These are phyloP conservation scores for Talaromyces stipitatus DNA, from an alignment of 495 filamentous ascomycete genomes.

Conservation along the genomic window DNA sequence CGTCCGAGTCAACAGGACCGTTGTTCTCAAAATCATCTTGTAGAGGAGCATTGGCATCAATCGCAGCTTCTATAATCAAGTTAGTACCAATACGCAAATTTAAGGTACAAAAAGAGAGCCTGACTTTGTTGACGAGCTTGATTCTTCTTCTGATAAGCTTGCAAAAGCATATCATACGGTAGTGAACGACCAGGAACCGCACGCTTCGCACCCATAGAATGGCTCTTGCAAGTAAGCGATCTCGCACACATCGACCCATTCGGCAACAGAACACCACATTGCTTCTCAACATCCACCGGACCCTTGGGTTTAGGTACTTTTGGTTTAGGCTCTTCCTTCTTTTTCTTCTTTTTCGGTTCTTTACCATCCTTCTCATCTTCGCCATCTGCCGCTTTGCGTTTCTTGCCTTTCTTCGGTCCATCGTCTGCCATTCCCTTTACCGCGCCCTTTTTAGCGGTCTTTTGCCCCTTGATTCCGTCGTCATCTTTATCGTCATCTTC, in stretches of 20 bases:
- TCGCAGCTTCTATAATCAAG: constrained; percentile 63
- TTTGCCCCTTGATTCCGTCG: constrained; percentile 40
- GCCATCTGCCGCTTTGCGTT: constrained; percentile 74
- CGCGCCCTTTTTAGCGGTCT: constrained; percentile 65
- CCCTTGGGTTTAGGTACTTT: constrained; percentile 86
- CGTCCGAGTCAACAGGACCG: constrained; percentile 81
- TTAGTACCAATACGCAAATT: background rate
- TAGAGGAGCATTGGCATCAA: constrained; percentile 88
- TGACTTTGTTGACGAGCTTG: constrained; percentile 92
- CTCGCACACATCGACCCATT: constrained; percentile 84
- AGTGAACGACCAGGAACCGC: constrained; percentile 81
- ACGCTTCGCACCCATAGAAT: constrained; percentile 93
- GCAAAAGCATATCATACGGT: constrained; percentile 90
- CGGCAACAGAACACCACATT: constrained; percentile 85
- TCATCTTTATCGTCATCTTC: constrained; percentile 39
- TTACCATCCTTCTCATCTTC: constrained; percentile 56
- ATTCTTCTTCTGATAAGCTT: constrained; percentile 97
- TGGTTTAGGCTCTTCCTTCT: constrained; percentile 83
- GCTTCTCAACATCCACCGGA: constrained; percentile 94
- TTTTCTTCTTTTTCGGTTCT: constrained; percentile 84
- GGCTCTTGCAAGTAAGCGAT: constrained; percentile 92
- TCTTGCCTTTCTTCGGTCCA: constrained; percentile 72
- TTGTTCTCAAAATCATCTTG: constrained; percentile 72
- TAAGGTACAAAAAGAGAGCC: background rate
- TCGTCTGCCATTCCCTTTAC: constrained; percentile 54